Evolutionary conservation across 352 stramenopile genomes (phyloP), one percentile per base, ranked within the genome.

Genomic region (Elongisporangium prolatum): DNA sequence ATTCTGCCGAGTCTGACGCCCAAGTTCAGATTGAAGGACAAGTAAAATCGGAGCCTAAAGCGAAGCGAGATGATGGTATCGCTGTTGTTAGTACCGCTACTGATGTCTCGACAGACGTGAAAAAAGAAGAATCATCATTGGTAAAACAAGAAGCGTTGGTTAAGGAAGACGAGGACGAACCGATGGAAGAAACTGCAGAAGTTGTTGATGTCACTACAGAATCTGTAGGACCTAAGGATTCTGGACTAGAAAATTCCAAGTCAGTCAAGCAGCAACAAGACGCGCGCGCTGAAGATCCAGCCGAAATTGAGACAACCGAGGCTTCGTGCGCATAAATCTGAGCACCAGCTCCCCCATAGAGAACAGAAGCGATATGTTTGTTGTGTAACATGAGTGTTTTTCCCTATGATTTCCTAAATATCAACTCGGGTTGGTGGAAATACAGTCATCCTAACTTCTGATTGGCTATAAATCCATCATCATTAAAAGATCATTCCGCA

Each of bases 201-300:
- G 48, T 20, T 65, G 58, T 62, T 62, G 56, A 6, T 3, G 10
- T 21, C 47, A 1, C n/a, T 21, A 22, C 61, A 37, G 58, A 67
- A 40, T 28, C 55, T 61, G 58, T 60, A 56, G 57, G 63, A 48
- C 51, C 16, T 6, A 18, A 16, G 18, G 47, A 68, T 52, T 52
- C 57, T 47, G 59, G 60, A 51, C 11, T 51, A 53, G 48, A 62
- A 61, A 55, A 64, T 40, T 48, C 37, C 17, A 63, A 65, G 37
- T 49, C 34, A 44, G 34, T 44, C 34, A 44, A 44, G 11, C 34
- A 44, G 34, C 34, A 44, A 13, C 28, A 40, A 40, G 24, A 34
- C 24, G 24, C 24, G 24, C 9, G 5, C 5, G 34, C 8, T 11
- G 34, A 44, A 17, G 34, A 17, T 44, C 34, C 34, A 7, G 34